phyloP scores from a whole-genome alignment of 1,139 yeast genomes.

The Eremothecium cymbalariae region DNA sequence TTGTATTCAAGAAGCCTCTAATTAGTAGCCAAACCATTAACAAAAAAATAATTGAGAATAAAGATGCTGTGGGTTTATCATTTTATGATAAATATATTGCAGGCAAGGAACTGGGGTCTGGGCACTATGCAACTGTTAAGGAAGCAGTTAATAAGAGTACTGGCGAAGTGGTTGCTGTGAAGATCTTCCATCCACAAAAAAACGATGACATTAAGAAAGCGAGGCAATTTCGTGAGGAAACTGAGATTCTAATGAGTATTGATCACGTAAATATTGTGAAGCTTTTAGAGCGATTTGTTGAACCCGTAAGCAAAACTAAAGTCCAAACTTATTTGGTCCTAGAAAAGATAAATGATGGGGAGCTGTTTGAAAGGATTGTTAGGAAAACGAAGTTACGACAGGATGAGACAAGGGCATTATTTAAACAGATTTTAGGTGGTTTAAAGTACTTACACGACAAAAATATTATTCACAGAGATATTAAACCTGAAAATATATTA shows the following conservation, averaged over 20 bases:
- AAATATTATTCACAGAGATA: slow-evolving; percentile 66
- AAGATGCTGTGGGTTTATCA: slow-evolving; percentile 28
- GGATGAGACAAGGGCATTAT: slow-evolving; percentile 53
- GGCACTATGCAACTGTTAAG: slow-evolving; percentile 72
- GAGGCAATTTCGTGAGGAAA: slow-evolving; percentile 55
- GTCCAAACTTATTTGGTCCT: slow-evolving; percentile 59
- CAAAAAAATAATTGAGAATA: slow-evolving; percentile 14
- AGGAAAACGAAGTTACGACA: slow-evolving; percentile 52
- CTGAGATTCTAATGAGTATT: slow-evolving; percentile 55
- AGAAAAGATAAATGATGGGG: slow-evolving; percentile 70
- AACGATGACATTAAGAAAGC: slow-evolving; percentile 41
- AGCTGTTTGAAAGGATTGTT: slow-evolving; percentile 61
- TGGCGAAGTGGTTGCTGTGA: slow-evolving; percentile 61
- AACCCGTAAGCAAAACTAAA: slow-evolving; percentile 49
- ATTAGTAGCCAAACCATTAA: slow-evolving; percentile 20
- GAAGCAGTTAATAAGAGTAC: slow-evolving; percentile 53
- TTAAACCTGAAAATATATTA: slow-evolving; percentile 69
- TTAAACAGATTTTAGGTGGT: slow-evolving; percentile 56
- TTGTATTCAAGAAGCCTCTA: slow-evolving; percentile 26
- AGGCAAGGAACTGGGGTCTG: slow-evolving; percentile 60
- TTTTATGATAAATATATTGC: slow-evolving; percentile 55
- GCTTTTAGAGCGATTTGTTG: slow-evolving; percentile 58
- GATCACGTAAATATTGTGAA: slow-evolving; percentile 65
- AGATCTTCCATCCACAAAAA: slow-evolving; percentile 65
- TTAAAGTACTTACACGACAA: slow-evolving; percentile 52